Base-by-base conservation (phyloP, 2,329 filamentous ascomycete genomes). In the Neofusicoccum sp. region DNA sequence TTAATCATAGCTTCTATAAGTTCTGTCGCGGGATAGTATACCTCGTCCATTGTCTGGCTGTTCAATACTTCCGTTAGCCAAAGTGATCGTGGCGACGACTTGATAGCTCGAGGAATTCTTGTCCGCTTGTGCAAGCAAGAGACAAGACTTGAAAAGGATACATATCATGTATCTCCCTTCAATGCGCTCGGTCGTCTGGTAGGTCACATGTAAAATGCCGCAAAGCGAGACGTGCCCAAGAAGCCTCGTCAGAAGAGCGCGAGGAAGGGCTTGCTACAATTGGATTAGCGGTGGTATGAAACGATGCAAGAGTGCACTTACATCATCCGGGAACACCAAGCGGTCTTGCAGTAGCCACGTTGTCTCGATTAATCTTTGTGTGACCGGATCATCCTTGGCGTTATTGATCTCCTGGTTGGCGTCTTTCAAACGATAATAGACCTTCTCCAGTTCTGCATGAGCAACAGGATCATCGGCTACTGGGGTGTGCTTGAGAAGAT, bases 281-380 rank as follows among this genome's bases (percentile, higher is more conserved):
- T 39, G 11, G n/a, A 3, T 44, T 33, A 29, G 43, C 31, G 12
- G 8, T 22, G 9, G 52, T 49, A 31, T 48, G 33, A 3, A 48
- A 5, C 14, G 45, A 29, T 29, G 11, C 7, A 29, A 4, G 22
- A 29, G 33, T 11, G 28, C 45, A 28, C 52, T 73, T 79, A 93
- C 91, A 74, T 89, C 85, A 66, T 89, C 83, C 1, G 88, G 84
- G 71, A 96, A 93, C 0, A 85, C 82, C 8, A 98, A 83, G 37
- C 91, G 88, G 68, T 94, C 90, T 75, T 96, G 93, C 12, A 99
- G 80, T 22, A 92, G 78, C 87, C 93, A 93, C 0, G 93, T 96
- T 68, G 89, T 93, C 69, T 94, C 88, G 62, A 97, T 85, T 0
- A 86, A 84, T 16, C 83, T 83, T 69, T 89, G 89, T 68, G 88